Percentiles rank a stretch among this genome's conserved stretches.
Conservation (phyloP, 164 flowering plant species). For the Akebia trifoliata region DNA sequence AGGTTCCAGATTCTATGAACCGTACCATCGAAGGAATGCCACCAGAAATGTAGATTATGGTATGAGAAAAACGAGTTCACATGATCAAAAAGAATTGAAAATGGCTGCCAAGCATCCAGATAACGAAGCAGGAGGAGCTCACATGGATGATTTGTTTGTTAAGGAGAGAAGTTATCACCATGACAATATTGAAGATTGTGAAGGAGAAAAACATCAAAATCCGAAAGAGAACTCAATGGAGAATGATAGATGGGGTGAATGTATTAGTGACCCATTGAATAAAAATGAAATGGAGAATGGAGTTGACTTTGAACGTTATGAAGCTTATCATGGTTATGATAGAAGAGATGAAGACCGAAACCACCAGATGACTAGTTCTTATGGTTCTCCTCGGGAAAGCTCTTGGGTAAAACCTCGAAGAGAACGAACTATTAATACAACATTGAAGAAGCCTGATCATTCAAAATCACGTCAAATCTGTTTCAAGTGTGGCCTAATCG, state of each 20-base stretch:
- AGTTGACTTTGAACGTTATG: constrained; percentile 40
- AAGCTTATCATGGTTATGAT: constrained; percentile 32
- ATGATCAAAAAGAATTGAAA: constrained; percentile 14
- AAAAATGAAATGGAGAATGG: constrained; percentile 25
- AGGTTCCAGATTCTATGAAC: constrained; percentile 15
- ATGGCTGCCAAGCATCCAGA: constrained; percentile 14
- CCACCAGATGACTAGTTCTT: constrained; percentile 10
- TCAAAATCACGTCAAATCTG: constrained; percentile 23
- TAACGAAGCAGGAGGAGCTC: constrained; percentile 5
- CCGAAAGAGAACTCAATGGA: constrained; percentile 21
- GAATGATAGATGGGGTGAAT: constrained; percentile 45
- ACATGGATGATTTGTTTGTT: constrained; percentile 15
- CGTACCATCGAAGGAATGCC: not conserved
- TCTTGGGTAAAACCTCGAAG: constrained; percentile 17
- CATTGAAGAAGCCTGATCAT: constrained; percentile 8
- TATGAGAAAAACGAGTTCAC: not conserved
- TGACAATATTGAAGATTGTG: constrained; percentile 12
- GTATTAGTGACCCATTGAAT: constrained; percentile 15
- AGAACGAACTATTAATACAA: constrained; percentile 6
- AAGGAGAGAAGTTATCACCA: constrained; percentile 17
- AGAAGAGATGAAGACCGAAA: constrained; percentile 26
- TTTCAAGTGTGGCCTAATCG: constrained; percentile 35
- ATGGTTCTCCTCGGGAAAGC: constrained; percentile 19
- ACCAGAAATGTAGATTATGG: not conserved
- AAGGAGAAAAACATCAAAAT: constrained; percentile 19